Evolutionary conservation across 768 basidiomycete genomes (phyloP), one percentile per base, ranked within the genome.

Genomic region (Coprinopsis strossmayeri): DNA sequence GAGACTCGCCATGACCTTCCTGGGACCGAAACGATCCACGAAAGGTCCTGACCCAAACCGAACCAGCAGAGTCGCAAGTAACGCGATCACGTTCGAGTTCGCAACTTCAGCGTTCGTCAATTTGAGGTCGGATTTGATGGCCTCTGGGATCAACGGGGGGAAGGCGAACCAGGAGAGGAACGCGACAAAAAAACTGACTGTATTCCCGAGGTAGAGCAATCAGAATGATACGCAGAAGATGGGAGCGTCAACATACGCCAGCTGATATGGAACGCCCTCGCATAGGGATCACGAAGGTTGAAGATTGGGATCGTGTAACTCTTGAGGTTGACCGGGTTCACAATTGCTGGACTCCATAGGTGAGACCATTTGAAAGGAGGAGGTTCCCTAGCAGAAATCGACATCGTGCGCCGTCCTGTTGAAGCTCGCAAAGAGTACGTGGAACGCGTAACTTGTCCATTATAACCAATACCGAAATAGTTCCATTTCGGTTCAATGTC

Each of bases 121-220:
- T 1, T 71, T 61, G 49, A 82, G 67, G 60, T 82, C 79, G 21
- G 58, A 55, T 53, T 70, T 72, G 62, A 82, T 80, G 25, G 70
- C 76, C 7, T 77, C 74, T 0, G 78, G 76, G 28, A 79, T 70
- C 13, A 82, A 71, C 0, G 80, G 79, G n/a, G 79, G 68, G 55
- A 82, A 81, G 1, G 79, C 78, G 49, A 81, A 81, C 81, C 79
- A 67, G 28, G 68, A 62, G 2, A 69, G 53, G 30, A 77, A 77
- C 0, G 76, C 75, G n/a, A 72, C 68, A 54, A 76, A 74, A 58
- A 78, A 78, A 9, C 68, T 71, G n/a, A 74, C 63, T 61, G 25
- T 9, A 38, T 5, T n/a, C n/a, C n/a, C n/a, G n/a, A n/a, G n/a
- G n/a, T n/a, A 38, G 18, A 38, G 10, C 18, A 18, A 12, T 12